Conservation (phyloP, 331 rosid species). For the Quercus phellos region DNA sequence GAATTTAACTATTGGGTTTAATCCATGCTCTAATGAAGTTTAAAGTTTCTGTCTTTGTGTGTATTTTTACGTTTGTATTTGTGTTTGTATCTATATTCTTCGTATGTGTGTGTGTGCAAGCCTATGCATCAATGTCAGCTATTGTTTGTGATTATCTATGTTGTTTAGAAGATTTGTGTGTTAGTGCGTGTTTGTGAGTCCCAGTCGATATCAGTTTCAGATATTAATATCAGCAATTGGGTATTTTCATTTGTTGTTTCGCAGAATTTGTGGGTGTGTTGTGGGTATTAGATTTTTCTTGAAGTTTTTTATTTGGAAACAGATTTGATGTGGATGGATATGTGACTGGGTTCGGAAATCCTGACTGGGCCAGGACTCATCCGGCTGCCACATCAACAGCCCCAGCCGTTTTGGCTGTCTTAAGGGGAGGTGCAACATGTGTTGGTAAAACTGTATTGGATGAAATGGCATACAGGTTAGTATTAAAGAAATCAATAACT, state of each 20-base stretch:
- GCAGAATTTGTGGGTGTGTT: not conserved
- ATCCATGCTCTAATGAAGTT: not conserved
- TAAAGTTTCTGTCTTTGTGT: not conserved
- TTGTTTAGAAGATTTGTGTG: no score
- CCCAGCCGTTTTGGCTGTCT: conserved; percentile 55
- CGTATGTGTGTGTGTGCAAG: not conserved
- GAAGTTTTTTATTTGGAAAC: conserved; percentile 8
- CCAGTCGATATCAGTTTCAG: no score
- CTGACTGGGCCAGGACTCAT: conserved; percentile 96
- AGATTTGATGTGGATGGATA: conserved; percentile 81
- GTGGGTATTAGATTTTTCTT: not conserved
- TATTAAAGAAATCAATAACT: not conserved
- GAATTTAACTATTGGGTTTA: not conserved
- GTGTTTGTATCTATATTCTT: not conserved
- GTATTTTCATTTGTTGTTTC: not conserved
- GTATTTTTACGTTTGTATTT: not conserved
- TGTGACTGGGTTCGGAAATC: conserved; percentile 82
- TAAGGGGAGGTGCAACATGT: conserved; percentile 71
- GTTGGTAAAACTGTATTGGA: conserved; percentile 89
- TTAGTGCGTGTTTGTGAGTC: no score
- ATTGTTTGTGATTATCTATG: no score
- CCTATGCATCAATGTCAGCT: not conserved
- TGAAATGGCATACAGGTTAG: conserved; percentile 91
- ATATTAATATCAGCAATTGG: not conserved
- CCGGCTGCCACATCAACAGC: conserved; percentile 65